Evolutionary conservation across 495 filamentous ascomycete species (phyloP), one percentile per base, ranked within the genome.

Genomic region (Penicillium alfredii): DNA sequence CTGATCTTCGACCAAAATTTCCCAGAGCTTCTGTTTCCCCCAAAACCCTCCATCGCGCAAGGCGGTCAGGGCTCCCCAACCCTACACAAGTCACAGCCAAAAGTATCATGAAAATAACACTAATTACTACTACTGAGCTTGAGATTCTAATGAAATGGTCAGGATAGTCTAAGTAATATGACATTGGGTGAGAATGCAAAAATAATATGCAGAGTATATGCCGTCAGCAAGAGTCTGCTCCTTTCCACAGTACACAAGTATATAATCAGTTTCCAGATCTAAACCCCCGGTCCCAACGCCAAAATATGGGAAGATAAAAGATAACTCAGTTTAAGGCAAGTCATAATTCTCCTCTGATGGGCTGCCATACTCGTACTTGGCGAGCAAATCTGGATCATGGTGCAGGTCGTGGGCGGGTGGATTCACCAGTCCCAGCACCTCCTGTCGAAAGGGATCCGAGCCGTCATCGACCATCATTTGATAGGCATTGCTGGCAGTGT

Each of bases 381-480:
- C 49, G 19, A 71, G 40, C 18, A 70, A 54, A 18, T 65, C 61
- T 10, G 64, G 58, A 15, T 68, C 65, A 33, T 68, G 63, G 27
- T 71, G 67, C 16, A 66, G 47, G 18, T 71, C 66, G 27, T 58
- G 58, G n/a, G 59, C 37, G 10, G 62, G 53, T 9, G 64, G 47
- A 38, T 69, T 64, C 33, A 68, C 64, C 33, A 71, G 36, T 19
- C 58, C 58, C 33, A 69, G 49, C 17, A 64, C 52, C 33, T 64
- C 61, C 36, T 62, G 57, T 33, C 61, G 62, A 23, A 71, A 56
- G 0, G 58, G 39, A 24, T 69, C 65, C 3, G 61, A 59, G 1
- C 58, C 51, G 36, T 71, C 66, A 16, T 64, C 60, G 12, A 71
- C 61, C 63, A 71, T 64, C 54, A 67, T 63, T 30, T 67, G 63